phyloP scores from a whole-genome alignment of 169 alveolate genomes.

The Plasmodium gonderi region DNA sequence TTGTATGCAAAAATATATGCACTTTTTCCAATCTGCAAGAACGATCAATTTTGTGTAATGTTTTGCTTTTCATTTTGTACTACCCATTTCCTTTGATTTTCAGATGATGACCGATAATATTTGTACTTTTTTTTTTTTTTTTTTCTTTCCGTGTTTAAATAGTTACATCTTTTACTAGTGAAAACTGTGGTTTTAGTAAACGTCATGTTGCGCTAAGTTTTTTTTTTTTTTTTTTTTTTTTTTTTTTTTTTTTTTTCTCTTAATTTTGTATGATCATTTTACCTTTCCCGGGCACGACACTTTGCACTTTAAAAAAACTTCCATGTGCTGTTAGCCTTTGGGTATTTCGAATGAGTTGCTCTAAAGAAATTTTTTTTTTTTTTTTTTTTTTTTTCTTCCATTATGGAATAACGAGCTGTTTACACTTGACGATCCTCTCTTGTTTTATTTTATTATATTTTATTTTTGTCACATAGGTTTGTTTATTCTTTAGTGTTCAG shows the following conservation, averaged over 20 bases:
- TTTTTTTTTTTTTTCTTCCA: too few relatives aligned
- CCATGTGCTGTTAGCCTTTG: too few relatives aligned
- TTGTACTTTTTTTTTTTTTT: background rate
- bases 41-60: background rate
- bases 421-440: too few relatives aligned
- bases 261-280: background rate
- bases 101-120: too few relatives aligned
- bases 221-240: background rate
- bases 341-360: too few relatives aligned
- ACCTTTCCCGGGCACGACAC: background rate
- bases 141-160: background rate
- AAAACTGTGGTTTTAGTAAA: background rate
- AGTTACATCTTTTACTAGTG: background rate
- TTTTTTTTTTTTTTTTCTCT: background rate
- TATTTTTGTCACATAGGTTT: too few relatives aligned
- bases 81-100: background rate
- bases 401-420: too few relatives aligned
- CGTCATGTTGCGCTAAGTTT: background rate
- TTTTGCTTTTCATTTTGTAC: background rate
- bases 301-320: too few relatives aligned
- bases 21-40: background rate
- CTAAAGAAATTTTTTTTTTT: too few relatives aligned
- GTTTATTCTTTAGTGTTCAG: too few relatives aligned
- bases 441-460: too few relatives aligned
- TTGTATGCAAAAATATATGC: conserved; percentile 5